phyloP scores from a whole-genome alignment of 352 stramenopile species.

The Nothophytophthora sp. region DNA sequence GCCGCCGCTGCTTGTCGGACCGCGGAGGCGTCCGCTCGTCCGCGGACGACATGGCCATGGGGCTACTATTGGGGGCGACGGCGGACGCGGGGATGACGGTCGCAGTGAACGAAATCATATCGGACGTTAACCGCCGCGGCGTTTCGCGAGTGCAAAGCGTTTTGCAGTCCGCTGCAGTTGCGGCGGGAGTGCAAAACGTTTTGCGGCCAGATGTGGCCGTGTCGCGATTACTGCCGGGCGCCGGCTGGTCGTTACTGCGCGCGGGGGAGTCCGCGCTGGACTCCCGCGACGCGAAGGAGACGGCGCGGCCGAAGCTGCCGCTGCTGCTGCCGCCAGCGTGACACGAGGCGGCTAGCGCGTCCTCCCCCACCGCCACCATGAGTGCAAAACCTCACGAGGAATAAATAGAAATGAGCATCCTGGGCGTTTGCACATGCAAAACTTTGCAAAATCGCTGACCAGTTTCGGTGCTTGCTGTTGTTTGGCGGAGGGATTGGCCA shows the following conservation, averaged over 20 bases:
- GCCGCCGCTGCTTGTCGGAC: background rate
- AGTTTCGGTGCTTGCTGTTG: too few species aligned
- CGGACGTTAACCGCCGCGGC: conserved; percentile 32
- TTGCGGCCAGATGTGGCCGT: conserved; percentile 12
- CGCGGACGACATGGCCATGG: background rate
- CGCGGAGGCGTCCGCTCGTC: conserved; percentile 5
- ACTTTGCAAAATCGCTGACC: too few species aligned
- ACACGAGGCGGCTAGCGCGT: too few species aligned
- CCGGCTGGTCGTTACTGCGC: background rate
- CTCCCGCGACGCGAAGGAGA: background rate
- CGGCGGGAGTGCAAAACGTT: background rate
- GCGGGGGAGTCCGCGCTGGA: background rate
- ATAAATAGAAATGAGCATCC: too few species aligned
- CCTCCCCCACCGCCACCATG: too few species aligned
- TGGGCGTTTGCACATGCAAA: too few species aligned
- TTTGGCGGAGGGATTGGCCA: too few species aligned
- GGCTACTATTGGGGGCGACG: background rate
- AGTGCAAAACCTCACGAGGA: too few species aligned
- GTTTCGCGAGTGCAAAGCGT: background rate
- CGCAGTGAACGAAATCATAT: conserved; percentile 54
- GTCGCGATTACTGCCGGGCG: conserved; percentile 6
- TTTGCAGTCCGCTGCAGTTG: background rate
- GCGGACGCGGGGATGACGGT: conserved; percentile 28
- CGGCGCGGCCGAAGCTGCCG: too few species aligned
- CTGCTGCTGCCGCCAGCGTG: too few species aligned